These are phyloP conservation scores for Claviceps monticola DNA, from an alignment of 2,329 filamentous ascomycete genomes.

Conservation along the genomic window DNA sequence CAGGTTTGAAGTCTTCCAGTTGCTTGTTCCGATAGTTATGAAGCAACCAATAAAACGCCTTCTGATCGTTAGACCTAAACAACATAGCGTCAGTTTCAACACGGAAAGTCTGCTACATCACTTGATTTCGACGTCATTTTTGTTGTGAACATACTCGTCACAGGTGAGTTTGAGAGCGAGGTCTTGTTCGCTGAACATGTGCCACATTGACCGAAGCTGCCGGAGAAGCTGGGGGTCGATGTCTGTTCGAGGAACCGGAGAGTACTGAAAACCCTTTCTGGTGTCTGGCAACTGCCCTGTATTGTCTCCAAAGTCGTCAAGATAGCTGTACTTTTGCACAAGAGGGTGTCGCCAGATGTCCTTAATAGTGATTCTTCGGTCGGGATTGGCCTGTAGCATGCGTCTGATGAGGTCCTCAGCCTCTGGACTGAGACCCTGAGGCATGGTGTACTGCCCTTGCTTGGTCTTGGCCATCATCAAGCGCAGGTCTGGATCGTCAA, in stretches of 20 bases:
- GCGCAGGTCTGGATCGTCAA: conserved; percentile 52
- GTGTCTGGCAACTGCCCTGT: conserved; percentile 40
- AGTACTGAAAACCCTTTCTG: conserved; percentile 47
- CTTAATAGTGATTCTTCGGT: conserved; percentile 62
- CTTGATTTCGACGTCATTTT: too few relatives aligned
- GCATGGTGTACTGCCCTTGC: conserved; percentile 46
- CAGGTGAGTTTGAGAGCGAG: conserved; percentile 55
- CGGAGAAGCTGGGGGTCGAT: conserved; percentile 72
- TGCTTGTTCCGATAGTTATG: conserved; percentile 71
- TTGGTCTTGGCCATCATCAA: conserved; percentile 49
- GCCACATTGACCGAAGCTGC: conserved; percentile 83
- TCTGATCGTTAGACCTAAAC: conserved; percentile 71
- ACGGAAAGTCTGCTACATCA: too few relatives aligned
- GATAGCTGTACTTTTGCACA: conserved; percentile 67
- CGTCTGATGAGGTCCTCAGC: conserved; percentile 64
- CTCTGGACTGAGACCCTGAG: conserved; percentile 48
- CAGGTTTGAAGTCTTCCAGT: conserved; percentile 72
- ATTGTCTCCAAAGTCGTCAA: conserved; percentile 50
- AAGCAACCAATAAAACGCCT: conserved; percentile 81
- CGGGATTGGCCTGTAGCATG: conserved; percentile 69
- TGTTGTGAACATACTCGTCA: conserved; percentile 38
- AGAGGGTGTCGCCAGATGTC: conserved; percentile 80
- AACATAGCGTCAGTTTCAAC: conserved; percentile 14
- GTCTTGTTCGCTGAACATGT: conserved; percentile 62
- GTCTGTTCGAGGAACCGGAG: conserved; percentile 45